Percentiles rank a stretch among this genome's conserved stretches.
Conservation (phyloP, 169 alveolate genomes). For the Plasmodium falciparum region DNA sequence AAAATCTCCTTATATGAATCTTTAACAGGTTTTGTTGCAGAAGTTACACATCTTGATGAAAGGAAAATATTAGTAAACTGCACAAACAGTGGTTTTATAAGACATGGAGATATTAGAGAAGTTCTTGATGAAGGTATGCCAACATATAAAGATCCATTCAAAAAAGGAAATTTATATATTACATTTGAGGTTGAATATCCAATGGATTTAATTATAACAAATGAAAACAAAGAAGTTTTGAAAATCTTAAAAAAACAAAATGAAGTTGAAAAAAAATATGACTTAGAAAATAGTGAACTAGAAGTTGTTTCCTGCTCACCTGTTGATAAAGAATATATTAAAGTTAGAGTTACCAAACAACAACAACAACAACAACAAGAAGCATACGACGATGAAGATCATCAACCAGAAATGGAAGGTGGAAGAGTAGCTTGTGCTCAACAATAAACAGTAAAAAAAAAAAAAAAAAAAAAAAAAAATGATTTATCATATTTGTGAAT, state of each 20-base stretch:
- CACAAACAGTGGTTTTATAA: slow-evolving; percentile 52
- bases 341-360: slow-evolving; percentile 41
- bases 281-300: slow-evolving; percentile 58
- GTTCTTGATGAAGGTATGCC: slow-evolving; percentile 97
- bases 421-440: slow-evolving; percentile 72
- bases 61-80: slow-evolving; percentile 77
- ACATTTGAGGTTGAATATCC: slow-evolving; percentile 96
- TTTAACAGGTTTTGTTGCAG: slow-evolving; percentile 94
- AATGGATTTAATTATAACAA: slow-evolving; percentile 81
- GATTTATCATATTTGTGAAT: slow-evolving; percentile 4
- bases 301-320: slow-evolving; percentile 56
- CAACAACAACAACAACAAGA: slow-evolving; percentile 75
- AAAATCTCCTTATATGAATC: slow-evolving; percentile 95
- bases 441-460: slow-evolving; percentile 7
- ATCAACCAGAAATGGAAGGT: slow-evolving; percentile 75
- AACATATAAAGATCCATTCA: slow-evolving; percentile 93
- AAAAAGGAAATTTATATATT: slow-evolving; percentile 95
- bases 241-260: slow-evolving; percentile 54
- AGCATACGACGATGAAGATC: slow-evolving; percentile 60
- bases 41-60: slow-evolving; percentile 95
- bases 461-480: too few relatives aligned
- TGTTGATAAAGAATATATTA: slow-evolving; percentile 50
- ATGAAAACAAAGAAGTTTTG: slow-evolving; percentile 79
- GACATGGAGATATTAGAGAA: slow-evolving; percentile 90
- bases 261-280: slow-evolving; percentile 60